These are phyloP conservation scores for Papiliotrema fonsecae DNA, from an alignment of 1,284 basidiomycete genomes.

Conservation along the genomic window DNA sequence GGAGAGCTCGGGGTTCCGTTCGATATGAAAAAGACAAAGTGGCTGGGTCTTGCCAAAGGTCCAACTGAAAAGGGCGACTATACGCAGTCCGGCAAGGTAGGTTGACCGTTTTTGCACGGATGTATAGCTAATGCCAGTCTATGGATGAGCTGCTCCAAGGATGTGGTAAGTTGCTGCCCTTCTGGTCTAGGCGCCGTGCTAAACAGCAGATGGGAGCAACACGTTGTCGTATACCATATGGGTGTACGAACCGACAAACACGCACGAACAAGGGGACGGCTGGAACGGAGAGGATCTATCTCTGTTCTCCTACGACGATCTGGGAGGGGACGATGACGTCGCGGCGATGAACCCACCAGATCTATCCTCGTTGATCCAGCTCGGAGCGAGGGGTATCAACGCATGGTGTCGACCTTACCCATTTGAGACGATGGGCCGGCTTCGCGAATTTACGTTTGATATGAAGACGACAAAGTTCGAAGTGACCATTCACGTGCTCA, in stretches of 20 bases:
- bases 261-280: constrained; percentile 83
- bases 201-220: constrained; percentile 66
- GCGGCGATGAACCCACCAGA: constrained; percentile 14
- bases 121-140: constrained; percentile 51
- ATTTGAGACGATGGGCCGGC: constrained; percentile 62
- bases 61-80: constrained; percentile 55
- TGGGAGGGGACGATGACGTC: constrained; percentile 39
- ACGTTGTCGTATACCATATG: constrained; percentile 79
- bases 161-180: constrained; percentile 55
- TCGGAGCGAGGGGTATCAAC: constrained; percentile 72
- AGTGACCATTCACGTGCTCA: constrained; percentile 52
- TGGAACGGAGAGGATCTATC: constrained; percentile 95
- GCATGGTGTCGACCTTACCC: constrained; percentile 83
- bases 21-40: constrained; percentile 32
- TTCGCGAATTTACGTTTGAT: constrained; percentile 67
- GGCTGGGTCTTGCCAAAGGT: constrained; percentile 29
- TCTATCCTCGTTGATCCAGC: constrained; percentile 57
- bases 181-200: too few relatives aligned
- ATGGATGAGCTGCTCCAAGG: constrained; percentile 84
- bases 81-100: constrained; percentile 56
- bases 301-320: constrained; percentile 75
- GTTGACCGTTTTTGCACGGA: neutral
- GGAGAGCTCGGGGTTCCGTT: constrained; percentile 36
- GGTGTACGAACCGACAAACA: constrained; percentile 73
- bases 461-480: constrained; percentile 64